phyloP scores from a whole-genome alignment of 2,329 filamentous ascomycete species.

The Ilyonectria mors-panacis region DNA sequence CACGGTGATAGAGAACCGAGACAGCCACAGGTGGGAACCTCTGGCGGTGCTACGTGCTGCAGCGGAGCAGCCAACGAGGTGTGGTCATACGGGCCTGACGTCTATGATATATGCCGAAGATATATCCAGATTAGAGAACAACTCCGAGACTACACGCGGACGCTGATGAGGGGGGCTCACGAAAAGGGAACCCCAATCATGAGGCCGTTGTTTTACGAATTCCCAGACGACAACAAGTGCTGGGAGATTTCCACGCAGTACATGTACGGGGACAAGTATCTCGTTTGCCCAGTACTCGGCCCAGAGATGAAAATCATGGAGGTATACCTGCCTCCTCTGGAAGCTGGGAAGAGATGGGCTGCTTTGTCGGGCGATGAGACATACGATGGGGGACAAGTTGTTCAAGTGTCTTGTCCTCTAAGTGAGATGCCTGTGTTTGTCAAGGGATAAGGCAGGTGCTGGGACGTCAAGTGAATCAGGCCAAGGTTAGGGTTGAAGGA shows the following conservation, averaged over 20 bases:
- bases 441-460: background rate
- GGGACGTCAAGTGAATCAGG: background rate
- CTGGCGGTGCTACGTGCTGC: conserved; percentile 58
- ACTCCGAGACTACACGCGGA: conserved; percentile 70
- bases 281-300: conserved; percentile 7
- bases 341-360: background rate
- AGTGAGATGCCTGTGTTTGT: conserved; percentile 20
- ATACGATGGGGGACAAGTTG: background rate
- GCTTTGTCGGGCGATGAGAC: background rate
- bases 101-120: conserved; percentile 72
- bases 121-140: conserved; percentile 72
- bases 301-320: background rate
- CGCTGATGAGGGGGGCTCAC: conserved; percentile 72
- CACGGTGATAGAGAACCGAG: conserved; percentile 76
- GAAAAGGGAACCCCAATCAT: conserved; percentile 74
- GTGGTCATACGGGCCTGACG: conserved; percentile 75
- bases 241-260: conserved; percentile 75
- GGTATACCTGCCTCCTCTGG: conserved; percentile 7
- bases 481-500: background rate
- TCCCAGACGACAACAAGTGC: conserved; percentile 65
- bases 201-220: conserved; percentile 75
- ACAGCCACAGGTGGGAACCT: conserved; percentile 53
- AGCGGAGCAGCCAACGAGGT: conserved; percentile 74
- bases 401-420: conserved; percentile 1
- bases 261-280: conserved; percentile 66